Evolutionary conservation across 768 basidiomycete genomes (phyloP).

Genomic region (Tricholoma matsutake): DNA sequence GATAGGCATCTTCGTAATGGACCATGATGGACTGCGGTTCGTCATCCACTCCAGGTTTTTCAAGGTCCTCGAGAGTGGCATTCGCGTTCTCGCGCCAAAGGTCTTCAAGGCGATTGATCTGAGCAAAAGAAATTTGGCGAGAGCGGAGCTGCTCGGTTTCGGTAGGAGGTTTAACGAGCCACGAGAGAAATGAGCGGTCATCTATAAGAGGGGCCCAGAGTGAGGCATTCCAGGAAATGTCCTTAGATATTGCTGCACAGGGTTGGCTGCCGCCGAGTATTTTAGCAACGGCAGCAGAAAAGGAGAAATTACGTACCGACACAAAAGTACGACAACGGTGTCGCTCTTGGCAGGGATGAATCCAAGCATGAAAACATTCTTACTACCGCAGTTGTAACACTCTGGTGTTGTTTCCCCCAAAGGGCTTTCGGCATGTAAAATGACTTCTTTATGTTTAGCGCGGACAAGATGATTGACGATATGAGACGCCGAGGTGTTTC

Average conservation of each 20-base stretch:
- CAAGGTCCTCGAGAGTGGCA: constrained; percentile 94
- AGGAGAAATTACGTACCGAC: constrained; percentile 62
- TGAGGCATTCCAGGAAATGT: constrained; percentile 97
- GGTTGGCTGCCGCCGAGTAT: constrained; percentile 69
- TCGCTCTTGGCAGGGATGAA: constrained; percentile 99
- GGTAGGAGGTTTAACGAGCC: constrained; percentile 96
- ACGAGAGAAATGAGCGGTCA: constrained; percentile 97
- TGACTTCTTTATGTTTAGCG: constrained; percentile 98
- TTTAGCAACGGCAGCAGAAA: constrained; percentile 3
- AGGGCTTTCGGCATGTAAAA: constrained; percentile 91
- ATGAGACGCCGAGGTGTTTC: constrained; percentile 96
- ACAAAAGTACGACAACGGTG: constrained; percentile 95
- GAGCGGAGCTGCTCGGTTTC: constrained; percentile 96
- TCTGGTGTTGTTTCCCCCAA: constrained; percentile 97
- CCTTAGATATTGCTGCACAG: constrained; percentile 94
- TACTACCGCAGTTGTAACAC: constrained; percentile 99
- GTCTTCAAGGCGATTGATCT: constrained; percentile 97
- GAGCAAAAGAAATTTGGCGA: constrained; percentile 93
- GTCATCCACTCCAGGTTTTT: constrained; percentile 96
- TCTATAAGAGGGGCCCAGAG: constrained; percentile 99
- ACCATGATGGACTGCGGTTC: constrained; percentile 90
- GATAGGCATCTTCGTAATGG: constrained; percentile 97
- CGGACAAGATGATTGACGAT: constrained; percentile 99
- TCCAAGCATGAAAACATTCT: constrained; percentile 99
- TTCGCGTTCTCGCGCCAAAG: constrained; percentile 95